phyloP scores from a whole-genome alignment of 768 basidiomycete genomes.

The Ramaria rubella region DNA sequence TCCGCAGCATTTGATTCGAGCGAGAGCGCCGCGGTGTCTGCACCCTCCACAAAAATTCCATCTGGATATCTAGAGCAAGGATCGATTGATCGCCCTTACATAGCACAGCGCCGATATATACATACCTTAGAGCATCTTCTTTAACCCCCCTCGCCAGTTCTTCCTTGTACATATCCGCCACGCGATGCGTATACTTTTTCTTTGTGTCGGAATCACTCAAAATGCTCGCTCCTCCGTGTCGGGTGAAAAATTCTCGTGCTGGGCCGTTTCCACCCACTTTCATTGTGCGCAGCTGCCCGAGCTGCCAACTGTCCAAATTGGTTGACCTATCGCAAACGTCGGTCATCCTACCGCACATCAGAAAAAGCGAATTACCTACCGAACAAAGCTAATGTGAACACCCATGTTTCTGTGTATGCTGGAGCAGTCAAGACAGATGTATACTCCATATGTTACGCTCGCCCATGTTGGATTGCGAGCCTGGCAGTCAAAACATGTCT shows the following conservation, averaged over 20 bases:
- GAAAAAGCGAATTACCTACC: constrained; percentile 45
- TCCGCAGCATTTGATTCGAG: constrained; percentile 25
- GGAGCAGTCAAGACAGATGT: constrained; percentile 97
- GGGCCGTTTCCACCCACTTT: constrained; percentile 91
- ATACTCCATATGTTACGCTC: constrained; percentile 92
- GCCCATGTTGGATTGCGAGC: constrained; percentile 98
- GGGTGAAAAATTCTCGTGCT: constrained; percentile 83
- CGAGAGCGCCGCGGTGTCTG: constrained; percentile 38
- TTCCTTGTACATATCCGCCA: constrained; percentile 87
- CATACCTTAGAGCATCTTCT: constrained; percentile 67
- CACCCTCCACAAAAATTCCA: constrained; percentile 79
- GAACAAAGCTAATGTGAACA: constrained; percentile 95
- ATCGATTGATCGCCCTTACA: background rate
- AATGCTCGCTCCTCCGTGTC: constrained; percentile 71
- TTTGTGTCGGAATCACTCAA: constrained; percentile 71
- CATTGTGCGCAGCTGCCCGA: constrained; percentile 87
- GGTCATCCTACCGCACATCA: background rate
- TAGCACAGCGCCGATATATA: constrained; percentile 4
- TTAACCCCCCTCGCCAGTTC: constrained; percentile 75
- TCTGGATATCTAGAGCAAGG: constrained; percentile 61
- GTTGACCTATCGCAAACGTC: constrained; percentile 60
- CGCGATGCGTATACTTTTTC: constrained; percentile 81
- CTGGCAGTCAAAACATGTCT: constrained; percentile 92
- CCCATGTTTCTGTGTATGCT: constrained; percentile 94
- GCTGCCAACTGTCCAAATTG: constrained; percentile 92